A percentile compares a stretch with the other conserved stretches of the same genome.
Evolutionary conservation across 1,284 basidiomycete species (phyloP).

Genomic region (Bothia castanella): DNA sequence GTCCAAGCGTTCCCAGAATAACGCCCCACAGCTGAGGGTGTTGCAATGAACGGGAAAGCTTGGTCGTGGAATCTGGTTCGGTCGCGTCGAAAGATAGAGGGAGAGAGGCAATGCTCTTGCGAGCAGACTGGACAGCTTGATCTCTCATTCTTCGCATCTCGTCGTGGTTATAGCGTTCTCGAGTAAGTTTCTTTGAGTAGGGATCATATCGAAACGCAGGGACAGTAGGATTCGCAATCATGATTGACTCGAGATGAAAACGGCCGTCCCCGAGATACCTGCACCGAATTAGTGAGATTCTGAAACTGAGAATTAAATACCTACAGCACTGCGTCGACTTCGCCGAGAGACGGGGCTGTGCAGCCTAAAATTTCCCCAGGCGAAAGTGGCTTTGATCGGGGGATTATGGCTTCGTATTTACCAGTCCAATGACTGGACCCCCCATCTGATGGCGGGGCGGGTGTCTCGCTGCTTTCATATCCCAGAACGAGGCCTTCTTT

Average conservation of each 20-base stretch:
- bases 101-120: slow-evolving; percentile 52
- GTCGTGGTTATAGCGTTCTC: slow-evolving; percentile 87
- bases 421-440: slow-evolving; percentile 48
- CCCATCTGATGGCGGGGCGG: slow-evolving; percentile 4
- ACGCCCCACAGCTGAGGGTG: slow-evolving; percentile 73
- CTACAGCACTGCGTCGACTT: slow-evolving; percentile 86
- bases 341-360: slow-evolving; percentile 81
- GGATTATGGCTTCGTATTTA: slow-evolving; percentile 78
- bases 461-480: slow-evolving; percentile 8
- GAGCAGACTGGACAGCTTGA: slow-evolving; percentile 75
- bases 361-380: slow-evolving; percentile 98
- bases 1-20: slow-evolving; percentile 91
- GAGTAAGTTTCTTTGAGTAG: slow-evolving; percentile 94
- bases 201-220: slow-evolving; percentile 98
- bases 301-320: slow-evolving; percentile 27
- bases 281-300: slow-evolving; percentile 17
- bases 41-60: slow-evolving; percentile 1
- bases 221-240: slow-evolving; percentile 97
- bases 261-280: slow-evolving; percentile 98
- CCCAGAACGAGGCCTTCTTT: slow-evolving; percentile 68
- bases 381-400: slow-evolving; percentile 89
- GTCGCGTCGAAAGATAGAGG: slow-evolving; percentile 6
- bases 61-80: not conserved
- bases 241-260: slow-evolving; percentile 97
- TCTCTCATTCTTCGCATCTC: slow-evolving; percentile 80